Base-by-base conservation (phyloP, 768 basidiomycete species). In the Lactarius deliciosus region DNA sequence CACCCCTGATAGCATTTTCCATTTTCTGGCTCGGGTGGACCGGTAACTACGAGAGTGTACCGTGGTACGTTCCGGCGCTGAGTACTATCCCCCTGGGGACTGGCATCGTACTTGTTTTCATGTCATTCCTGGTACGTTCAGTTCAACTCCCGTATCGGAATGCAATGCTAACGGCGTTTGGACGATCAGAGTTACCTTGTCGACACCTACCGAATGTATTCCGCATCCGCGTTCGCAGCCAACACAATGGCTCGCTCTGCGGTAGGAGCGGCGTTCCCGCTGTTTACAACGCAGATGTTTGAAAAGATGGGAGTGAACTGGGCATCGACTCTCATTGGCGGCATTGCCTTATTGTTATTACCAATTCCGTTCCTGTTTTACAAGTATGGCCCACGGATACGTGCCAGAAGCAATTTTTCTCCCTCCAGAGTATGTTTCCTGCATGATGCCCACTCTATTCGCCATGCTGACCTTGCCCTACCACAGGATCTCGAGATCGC, bases 11-110 rank as follows among this genome's bases (percentile, higher is more conserved):
- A 3, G 61, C 62, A 34, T 2, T 63, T 5, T 56, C 57, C n/a
- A 59, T 59, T 28, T 63, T 67, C 34, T 63, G 41, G 45, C 61
- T 67, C 4, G 66, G 66, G 2, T 67, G 66, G 66, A 59, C 66
- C 7, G 66, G 66, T 5, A 57, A 63, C 20, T 67, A 67, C 32
- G 22, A 38, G 9, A 25, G 32, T 7, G 61, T 66, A 32, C 65
- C 55, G 53, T 66, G 65, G 65, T 66, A 58, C 34, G 66, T 63
- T 11, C 62, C 66, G 18, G 57, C 57, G 47, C 28, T 67, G 4
- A 67, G 61, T 36, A 32, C 61, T 9, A 59, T 67, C 20, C 57
- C 61, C 5, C 10, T 63, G 25, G 66, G 66, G 8, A 22, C 36
- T 16, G 38, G 41, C 5, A 40, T 63, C 41, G 34, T 18, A 2